Percentiles rank a stretch among this genome's conserved stretches.
Evolutionary conservation across 2,329 filamentous ascomycete genomes (phyloP).

Genomic region (Colletotrichum sp.): DNA sequence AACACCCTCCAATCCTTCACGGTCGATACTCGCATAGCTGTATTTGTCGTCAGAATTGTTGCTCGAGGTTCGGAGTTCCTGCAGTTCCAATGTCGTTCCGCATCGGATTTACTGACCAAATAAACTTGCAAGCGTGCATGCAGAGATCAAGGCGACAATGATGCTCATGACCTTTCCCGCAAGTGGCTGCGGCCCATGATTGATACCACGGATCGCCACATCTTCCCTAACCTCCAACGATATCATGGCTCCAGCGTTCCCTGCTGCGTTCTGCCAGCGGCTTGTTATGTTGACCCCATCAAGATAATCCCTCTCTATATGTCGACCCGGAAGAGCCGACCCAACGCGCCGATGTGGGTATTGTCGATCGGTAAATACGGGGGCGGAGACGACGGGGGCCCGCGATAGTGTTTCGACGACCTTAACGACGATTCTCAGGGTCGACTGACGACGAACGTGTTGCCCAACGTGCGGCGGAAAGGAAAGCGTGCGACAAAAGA

Average conservation of each 20-base stretch:
- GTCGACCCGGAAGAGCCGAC: background rate
- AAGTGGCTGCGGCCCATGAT: background rate
- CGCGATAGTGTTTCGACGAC: background rate
- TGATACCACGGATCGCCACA: constrained; percentile 4
- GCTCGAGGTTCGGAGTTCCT: background rate
- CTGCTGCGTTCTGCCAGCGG: background rate
- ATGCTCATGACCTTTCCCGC: constrained; percentile 13
- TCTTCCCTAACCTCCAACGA: background rate
- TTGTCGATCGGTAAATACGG: background rate
- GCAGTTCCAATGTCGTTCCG: background rate
- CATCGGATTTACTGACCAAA: constrained; percentile 1
- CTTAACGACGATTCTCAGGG: background rate
- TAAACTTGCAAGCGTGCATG: background rate
- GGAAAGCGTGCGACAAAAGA: background rate
- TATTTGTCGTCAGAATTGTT: background rate
- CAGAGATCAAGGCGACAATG: constrained; percentile 11
- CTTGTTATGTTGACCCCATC: background rate
- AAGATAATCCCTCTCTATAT: background rate
- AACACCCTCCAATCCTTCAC: constrained; percentile 11
- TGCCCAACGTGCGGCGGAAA: background rate
- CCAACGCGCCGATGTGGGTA: background rate
- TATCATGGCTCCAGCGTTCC: background rate
- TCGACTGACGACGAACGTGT: background rate
- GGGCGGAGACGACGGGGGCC: background rate
- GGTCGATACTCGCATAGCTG: background rate